Conservation (phyloP, 2,329 filamentous ascomycete species). For the Fusarium nelsonii region DNA sequence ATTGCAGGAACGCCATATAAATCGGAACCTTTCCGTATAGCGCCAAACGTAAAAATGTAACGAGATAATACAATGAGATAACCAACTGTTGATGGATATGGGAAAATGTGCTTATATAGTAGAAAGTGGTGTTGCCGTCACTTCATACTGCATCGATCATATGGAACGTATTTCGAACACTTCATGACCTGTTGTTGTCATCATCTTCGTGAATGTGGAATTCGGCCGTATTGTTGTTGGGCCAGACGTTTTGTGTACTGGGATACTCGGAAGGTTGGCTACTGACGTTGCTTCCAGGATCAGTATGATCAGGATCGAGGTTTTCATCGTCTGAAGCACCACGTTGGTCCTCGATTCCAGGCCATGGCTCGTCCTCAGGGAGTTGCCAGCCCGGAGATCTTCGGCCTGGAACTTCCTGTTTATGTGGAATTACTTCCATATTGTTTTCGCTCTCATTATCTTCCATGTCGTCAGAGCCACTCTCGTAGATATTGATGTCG, state of each 20-base stretch:
- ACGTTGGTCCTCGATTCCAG: conserved; percentile 66
- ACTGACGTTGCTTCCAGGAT: conserved; percentile 56
- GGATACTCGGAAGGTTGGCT: conserved; percentile 69
- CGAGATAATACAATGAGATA: conserved; percentile 14
- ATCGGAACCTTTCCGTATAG: conserved; percentile 17
- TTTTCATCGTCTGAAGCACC: conserved; percentile 64
- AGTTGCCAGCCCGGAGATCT: conserved; percentile 50
- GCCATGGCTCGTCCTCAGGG: conserved; percentile 69
- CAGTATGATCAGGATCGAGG: conserved; percentile 57
- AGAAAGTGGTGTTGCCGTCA: conserved; percentile 9
- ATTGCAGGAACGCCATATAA: conserved; percentile 35
- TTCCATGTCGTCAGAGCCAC: conserved; percentile 52
- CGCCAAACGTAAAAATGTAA: conserved; percentile 28
- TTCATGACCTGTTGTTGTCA: conserved; percentile 39
- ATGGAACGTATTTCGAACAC: conserved; percentile 1
- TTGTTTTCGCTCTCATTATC: conserved; percentile 45
- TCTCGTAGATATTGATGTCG: conserved; percentile 54
- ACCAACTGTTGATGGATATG: conserved; percentile 1
- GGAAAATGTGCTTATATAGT: conserved; percentile 13
- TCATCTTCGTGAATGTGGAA: conserved; percentile 60
- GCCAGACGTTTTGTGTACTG: conserved; percentile 62
- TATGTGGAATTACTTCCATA: conserved; percentile 48
- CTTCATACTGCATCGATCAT: conserved; percentile 24
- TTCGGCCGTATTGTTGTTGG: conserved; percentile 46
- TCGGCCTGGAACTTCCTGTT: conserved; percentile 33